Base-by-base conservation (phyloP, 345 rosid species). In the Arabis alpina region DNA sequence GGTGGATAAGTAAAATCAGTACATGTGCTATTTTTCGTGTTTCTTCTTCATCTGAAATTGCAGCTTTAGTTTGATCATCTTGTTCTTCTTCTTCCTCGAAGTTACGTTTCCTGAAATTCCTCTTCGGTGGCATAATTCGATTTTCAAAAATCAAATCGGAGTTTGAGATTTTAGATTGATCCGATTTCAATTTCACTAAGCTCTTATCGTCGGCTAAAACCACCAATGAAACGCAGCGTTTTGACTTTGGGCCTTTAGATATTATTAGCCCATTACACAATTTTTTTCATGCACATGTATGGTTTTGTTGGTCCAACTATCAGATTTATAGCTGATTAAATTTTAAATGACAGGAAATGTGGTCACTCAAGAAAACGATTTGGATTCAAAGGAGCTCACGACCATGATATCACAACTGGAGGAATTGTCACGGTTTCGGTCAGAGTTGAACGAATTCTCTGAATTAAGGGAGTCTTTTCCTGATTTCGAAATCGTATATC, bases 21-120 rank as follows among this genome's bases (percentile, higher is more conserved):
- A 19, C 23, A 19, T 19, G 23, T 19, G 23, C 23, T 19, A 19
- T 19, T 19, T 19, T 88, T 88, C 95, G 87, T 48, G 88, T 83
- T 57, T 88, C 95, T 69, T 86, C 89, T 75, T 94, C 99, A 48
- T 86, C 97, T 52, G 82, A 91, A 13, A 81, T 73, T 28, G 32
- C 76, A 47, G 47, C 61, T 52, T 67, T 71, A 54, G 43, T 54
- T 36, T 45, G 24, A 13, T 69, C 86, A 11, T 78, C 83, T 47
- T 74, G 86, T 15, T 80, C 86, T 6, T 82, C 86, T 7, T 58
- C 86, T 50, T 88, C 92, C 19, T 86, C 82, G 54, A 81, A 25
- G 10, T 64, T 71, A 72, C 97, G 86, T 75, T 91, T 94, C 76
- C 99, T 82, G 75, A 84, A 88, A 73, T 86, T 84, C 64, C 71